Base-by-base conservation (phyloP, 768 basidiomycete genomes). In the Terana coerulea region DNA sequence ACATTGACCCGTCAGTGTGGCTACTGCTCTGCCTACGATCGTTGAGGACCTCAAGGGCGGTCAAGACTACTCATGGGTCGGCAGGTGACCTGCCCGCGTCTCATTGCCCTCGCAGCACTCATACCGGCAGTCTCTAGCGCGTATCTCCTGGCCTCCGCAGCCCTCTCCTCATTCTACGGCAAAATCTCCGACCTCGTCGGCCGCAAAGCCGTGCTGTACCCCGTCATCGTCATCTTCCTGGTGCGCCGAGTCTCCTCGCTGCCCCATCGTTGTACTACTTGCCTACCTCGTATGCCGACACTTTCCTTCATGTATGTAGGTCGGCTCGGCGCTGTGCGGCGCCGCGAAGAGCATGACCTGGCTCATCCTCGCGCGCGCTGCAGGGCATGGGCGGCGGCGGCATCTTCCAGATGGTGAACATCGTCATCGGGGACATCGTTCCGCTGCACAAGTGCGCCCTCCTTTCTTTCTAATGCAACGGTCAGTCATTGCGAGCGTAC, bases 21-120 rank as follows among this genome's bases (percentile, higher is more conserved):
- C 85, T 9, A 88, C 86, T 6, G 86, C 87, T n/a, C 67, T 89
- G 26, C 86, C 87, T 1, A 87, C 84, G 0, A 88, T 90, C 44
- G 82, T 86, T 10, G 64, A 60, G n/a, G 63, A 84, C 21, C 74
- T 89, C 0, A 80, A 83, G 37, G 85, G 81, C 24, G 83, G 81
- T 5, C 74, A 64, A 12, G 71, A 72, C 31, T 88, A 89, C 55
- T 80, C 83, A 45, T 89, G 88, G 87, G 83, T 88, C 33, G 84
- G 84, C 50, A 83, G 77, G 85, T 82, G 46, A 14, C n/a, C n/a
- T n/a, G 73, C 3, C 24, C 64, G 28, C 14, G 35, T 21, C 28
- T 24, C n/a, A 5, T 44, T 21, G 8, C 9, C 24, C 8, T 3
- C 25, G 3, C n/a, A n/a, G 6, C 8, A 7, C 33, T 1, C 31